phyloP scores from a whole-genome alignment of 2,329 filamentous ascomycete genomes.

The Plectosphaerella plurivora region DNA sequence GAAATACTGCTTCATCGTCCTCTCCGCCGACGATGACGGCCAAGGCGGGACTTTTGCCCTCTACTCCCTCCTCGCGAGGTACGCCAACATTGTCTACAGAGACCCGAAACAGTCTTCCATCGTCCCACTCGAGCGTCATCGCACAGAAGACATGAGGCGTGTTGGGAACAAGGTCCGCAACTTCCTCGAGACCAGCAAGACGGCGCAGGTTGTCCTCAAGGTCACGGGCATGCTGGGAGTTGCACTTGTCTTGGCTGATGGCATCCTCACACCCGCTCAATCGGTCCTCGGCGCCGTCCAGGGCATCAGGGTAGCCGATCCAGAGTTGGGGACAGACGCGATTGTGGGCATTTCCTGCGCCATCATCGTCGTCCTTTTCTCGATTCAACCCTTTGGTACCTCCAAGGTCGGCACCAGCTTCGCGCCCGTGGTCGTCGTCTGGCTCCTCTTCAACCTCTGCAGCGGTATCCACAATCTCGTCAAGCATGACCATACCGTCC shows the following conservation, averaged over 20 bases:
- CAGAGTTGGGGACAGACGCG: slow-evolving; percentile 48
- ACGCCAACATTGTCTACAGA: slow-evolving; percentile 53
- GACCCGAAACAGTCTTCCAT: slow-evolving; percentile 54
- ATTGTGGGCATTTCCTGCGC: slow-evolving; percentile 62
- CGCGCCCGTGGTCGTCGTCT: slow-evolving; percentile 63
- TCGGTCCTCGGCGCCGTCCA: slow-evolving; percentile 67
- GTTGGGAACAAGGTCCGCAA: slow-evolving; percentile 48
- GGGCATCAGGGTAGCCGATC: slow-evolving; percentile 53
- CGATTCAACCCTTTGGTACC: slow-evolving; percentile 61
- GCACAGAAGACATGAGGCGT: slow-evolving; percentile 49
- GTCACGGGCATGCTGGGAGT: slow-evolving; percentile 61
- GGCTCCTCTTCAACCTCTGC: slow-evolving; percentile 58
- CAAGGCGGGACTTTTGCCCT: slow-evolving; percentile 67
- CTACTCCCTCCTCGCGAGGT: slow-evolving; percentile 60
- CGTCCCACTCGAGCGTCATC: slow-evolving; percentile 54
- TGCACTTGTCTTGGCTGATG: slow-evolving; percentile 62
- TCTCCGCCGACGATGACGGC: slow-evolving; percentile 65
- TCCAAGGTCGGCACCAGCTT: slow-evolving; percentile 55
- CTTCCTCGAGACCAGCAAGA: slow-evolving; percentile 51
- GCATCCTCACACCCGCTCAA: slow-evolving; percentile 65
- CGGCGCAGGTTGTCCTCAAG: slow-evolving; percentile 51
- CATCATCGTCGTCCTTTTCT: slow-evolving; percentile 60
- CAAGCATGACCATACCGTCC: slow-evolving; percentile 45
- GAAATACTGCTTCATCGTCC: slow-evolving; percentile 64
- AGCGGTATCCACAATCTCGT: slow-evolving; percentile 62